phyloP scores from a whole-genome alignment of 306 rosid species.

The Quercus dentata region DNA sequence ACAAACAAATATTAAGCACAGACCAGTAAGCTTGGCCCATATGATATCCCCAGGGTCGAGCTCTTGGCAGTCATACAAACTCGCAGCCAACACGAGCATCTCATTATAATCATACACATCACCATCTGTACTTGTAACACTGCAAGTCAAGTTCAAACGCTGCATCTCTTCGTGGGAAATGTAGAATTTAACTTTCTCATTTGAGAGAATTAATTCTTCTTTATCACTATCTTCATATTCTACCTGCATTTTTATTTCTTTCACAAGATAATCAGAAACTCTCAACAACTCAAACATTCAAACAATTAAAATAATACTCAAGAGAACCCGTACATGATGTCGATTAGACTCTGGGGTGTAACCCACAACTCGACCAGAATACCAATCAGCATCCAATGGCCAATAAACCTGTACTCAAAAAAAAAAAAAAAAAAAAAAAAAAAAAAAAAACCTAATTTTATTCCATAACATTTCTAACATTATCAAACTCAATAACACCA shows the following conservation, averaged over 20 bases:
- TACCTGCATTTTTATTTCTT: slow-evolving; percentile 51
- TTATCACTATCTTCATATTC: slow-evolving; percentile 78
- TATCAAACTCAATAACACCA: slow-evolving; percentile 8
- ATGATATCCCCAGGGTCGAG: slow-evolving; percentile 86
- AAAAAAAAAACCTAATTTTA: slow-evolving; percentile 8
- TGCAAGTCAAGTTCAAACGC: slow-evolving; percentile 58
- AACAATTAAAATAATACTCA: neutral
- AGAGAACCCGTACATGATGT: slow-evolving; percentile 60
- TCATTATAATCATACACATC: slow-evolving; percentile 78
- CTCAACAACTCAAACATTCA: slow-evolving; percentile 5
- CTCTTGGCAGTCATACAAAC: slow-evolving; percentile 82
- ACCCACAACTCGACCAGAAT: slow-evolving; percentile 57
- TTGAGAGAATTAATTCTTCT: slow-evolving; percentile 67
- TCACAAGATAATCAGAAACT: slow-evolving; percentile 1
- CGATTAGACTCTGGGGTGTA: slow-evolving; percentile 53
- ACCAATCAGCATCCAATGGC: slow-evolving; percentile 89
- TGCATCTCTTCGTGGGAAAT: slow-evolving; percentile 82
- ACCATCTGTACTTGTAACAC: slow-evolving; percentile 44
- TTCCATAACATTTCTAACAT: slow-evolving; percentile 2
- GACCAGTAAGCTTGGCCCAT: slow-evolving; percentile 99
- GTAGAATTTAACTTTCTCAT: slow-evolving; percentile 70
- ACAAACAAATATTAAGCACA: slow-evolving; percentile 26
- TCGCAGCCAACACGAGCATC: slow-evolving; percentile 94
- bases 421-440: slow-evolving; percentile 1
- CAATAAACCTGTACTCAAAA: slow-evolving; percentile 73